Base-by-base conservation (phyloP, 495 filamentous ascomycete genomes). In the Talaromyces wortmannii region DNA sequence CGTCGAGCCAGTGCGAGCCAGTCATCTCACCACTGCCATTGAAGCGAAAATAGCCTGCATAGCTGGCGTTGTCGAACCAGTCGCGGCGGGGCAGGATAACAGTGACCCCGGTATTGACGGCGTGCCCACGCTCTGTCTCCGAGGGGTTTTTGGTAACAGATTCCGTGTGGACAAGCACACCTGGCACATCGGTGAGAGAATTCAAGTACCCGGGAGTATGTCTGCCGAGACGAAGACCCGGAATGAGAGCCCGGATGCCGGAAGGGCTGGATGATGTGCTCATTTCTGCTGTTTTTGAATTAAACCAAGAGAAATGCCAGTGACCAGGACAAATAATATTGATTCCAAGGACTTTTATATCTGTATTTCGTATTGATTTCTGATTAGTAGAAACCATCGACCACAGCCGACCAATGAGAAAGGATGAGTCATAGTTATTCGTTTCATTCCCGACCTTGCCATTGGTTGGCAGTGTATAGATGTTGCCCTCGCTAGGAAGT, bases 11-110 rank as follows among this genome's bases (percentile, higher is more conserved):
- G 56, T 78, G 72, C 13, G 62, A 64, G 6, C 77, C 76, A 0
- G 79, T 82, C 65, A 82, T 69, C 56, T 81, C 77, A 17, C 79
- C 77, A 29, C 67, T 70, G 50, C 79, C 78, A 57, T 82, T 82
- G 67, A 82, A 78, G 54, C 69, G 68, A 63, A 78, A 79, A 44
- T 77, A 61, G 4, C 75, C 73, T 7, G 79, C 74, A 43, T 74
- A 75, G 60, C 72, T 78, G 42, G 72, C 76, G 1, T 71, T 61
- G 56, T 77, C 49, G 57, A 75, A 77, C 67, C 72, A 78, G 36
- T 77, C 64, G 15, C 62, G 31, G 18, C 77, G 75, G 6, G 78
- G 76, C 15, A 80, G 63, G 56, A 82, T 77, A 47, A 67, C 67
- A 12, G 79, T 82, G 5, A 82, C 65, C 33, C 79, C 78, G 2